A percentile compares a stretch with the other conserved stretches of the same genome.
Conservation (phyloP, 1,284 basidiomycete species). For the Tylopilus orsonianus region DNA sequence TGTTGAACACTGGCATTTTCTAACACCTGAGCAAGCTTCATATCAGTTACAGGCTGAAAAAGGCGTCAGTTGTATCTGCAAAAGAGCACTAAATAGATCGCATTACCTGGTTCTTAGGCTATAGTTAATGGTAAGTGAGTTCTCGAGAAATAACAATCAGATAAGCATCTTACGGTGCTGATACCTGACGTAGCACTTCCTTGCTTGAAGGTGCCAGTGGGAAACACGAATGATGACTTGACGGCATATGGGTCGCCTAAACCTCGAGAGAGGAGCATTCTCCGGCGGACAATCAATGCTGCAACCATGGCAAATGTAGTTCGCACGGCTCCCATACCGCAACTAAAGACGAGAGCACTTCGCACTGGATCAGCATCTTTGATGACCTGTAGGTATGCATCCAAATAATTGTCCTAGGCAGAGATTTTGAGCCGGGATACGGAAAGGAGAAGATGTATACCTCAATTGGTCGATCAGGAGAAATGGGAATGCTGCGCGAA, state of each 20-base stretch:
- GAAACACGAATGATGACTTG: conserved; percentile 30
- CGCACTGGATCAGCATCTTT: conserved; percentile 77
- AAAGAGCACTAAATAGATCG: background rate
- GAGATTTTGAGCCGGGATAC: background rate
- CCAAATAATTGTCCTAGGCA: conserved; percentile 85
- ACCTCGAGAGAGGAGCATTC: conserved; percentile 79
- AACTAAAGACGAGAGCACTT: conserved; percentile 92
- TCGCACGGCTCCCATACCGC: conserved; percentile 95
- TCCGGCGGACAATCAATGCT: conserved; percentile 84
- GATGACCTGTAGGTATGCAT: conserved; percentile 88
- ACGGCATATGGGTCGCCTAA: conserved; percentile 72
- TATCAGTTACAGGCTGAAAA: conserved; percentile 48
- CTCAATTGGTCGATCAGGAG: conserved; percentile 86
- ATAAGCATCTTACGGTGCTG: conserved; percentile 40
- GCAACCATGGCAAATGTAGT: conserved; percentile 98
- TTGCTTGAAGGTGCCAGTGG: conserved; percentile 17
- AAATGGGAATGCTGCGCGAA: conserved; percentile 80
- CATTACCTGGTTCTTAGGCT: conserved; percentile 36
- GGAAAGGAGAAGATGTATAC: conserved; percentile 32
- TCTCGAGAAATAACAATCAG: background rate
- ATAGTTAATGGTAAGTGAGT: conserved; percentile 11
- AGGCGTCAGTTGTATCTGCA: background rate
- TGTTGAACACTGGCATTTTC: conserved; percentile 84
- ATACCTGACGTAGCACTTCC: conserved; percentile 39
- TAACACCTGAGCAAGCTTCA: conserved; percentile 57